Evolutionary conservation across 225 moss, liverwort and hornwort genomes (phyloP), one percentile per base, ranked within the genome.

Genomic region (Asterella californica): DNA sequence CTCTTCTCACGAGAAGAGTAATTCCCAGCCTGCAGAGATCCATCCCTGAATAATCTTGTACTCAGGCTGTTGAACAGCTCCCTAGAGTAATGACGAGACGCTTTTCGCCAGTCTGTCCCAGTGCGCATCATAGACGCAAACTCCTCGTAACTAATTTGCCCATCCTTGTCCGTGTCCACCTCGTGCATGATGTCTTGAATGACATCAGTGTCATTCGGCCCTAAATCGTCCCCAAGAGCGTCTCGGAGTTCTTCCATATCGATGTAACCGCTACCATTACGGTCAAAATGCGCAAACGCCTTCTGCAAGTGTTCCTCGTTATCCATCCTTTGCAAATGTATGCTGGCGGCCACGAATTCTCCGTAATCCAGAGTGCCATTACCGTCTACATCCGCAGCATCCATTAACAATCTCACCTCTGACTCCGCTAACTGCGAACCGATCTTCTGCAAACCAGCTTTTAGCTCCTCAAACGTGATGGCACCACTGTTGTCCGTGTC

Each of bases 31-130:
- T 95, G 89, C 65, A 95, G 82, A 11, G 94, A 91, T 38, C 93
- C 94, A 76, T 95, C 94, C 78, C 94, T 88, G 68, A 95, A 84
- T 72, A 95, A 82, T 65, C 93, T 87, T 87, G 90, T 93, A 81
- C 94, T 95, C 47, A 95, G 85, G 79, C 94, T 95, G 76, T 95
- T 95, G 66, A 93, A 93, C 62, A 92, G 91, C 77, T 95, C 94
- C 70, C 94, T 87, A 6, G 94, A 95, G 57, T 95, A 95, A 27
- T 93, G 94, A 61, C 94, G 86, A 21, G 94, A 95, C 22, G 94
- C 94, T 86, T 95, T 95, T 79, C 94, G 91, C 94, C 94, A 95
- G 77, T 95, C 95, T 0, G 95, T 95, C 22, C 95, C 95, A 60
- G 90, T 88, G 8, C 95, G 92, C 95, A 95, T 95, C 95, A 95